Percentiles rank a stretch among this genome's conserved stretches.
phyloP scores from a whole-genome alignment of 768 basidiomycete genomes.

The Phanerodontia chrysosporium region DNA sequence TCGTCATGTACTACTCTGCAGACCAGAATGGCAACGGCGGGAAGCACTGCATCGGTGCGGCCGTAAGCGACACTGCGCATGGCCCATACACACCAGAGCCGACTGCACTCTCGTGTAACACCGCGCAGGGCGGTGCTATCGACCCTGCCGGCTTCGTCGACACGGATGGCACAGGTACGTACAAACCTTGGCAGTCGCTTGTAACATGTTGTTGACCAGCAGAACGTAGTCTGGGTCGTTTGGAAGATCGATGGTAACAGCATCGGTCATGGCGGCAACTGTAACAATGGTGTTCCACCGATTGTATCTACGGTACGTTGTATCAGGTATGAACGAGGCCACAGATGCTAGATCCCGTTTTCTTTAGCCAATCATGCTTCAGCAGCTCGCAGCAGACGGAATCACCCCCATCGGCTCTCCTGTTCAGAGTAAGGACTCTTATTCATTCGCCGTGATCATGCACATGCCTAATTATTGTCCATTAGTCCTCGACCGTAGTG shows the following conservation, averaged over 20 bases:
- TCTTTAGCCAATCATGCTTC: slow-evolving; percentile 24
- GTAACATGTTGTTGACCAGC: no score
- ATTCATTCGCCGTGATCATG: no score
- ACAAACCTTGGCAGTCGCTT: background rate
- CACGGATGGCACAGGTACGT: slow-evolving; percentile 17
- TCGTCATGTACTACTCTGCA: slow-evolving; percentile 21
- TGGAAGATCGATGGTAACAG: slow-evolving; percentile 32
- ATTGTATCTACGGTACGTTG: background rate
- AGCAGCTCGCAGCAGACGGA: slow-evolving; percentile 20
- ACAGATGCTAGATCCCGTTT: background rate
- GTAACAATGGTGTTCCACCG: slow-evolving; percentile 2
- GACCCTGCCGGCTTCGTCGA: slow-evolving; percentile 25
- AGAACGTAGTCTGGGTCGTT: slow-evolving; percentile 21
- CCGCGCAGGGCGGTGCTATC: slow-evolving; percentile 24
- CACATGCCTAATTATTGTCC: background rate
- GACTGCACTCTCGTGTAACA: slow-evolving; percentile 22
- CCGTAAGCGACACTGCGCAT: slow-evolving; percentile 19
- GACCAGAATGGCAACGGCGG: slow-evolving; percentile 5
- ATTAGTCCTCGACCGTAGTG: slow-evolving; percentile 21
- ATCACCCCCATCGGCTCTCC: slow-evolving; percentile 18
- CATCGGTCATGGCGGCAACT: slow-evolving; percentile 25
- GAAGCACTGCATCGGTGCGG: slow-evolving; percentile 26
- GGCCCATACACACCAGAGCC: slow-evolving; percentile 26
- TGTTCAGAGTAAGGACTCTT: slow-evolving; percentile 7
- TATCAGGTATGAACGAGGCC: no score